phyloP scores from a whole-genome alignment of 768 basidiomycete genomes.

The Pleurotus sapidus region DNA sequence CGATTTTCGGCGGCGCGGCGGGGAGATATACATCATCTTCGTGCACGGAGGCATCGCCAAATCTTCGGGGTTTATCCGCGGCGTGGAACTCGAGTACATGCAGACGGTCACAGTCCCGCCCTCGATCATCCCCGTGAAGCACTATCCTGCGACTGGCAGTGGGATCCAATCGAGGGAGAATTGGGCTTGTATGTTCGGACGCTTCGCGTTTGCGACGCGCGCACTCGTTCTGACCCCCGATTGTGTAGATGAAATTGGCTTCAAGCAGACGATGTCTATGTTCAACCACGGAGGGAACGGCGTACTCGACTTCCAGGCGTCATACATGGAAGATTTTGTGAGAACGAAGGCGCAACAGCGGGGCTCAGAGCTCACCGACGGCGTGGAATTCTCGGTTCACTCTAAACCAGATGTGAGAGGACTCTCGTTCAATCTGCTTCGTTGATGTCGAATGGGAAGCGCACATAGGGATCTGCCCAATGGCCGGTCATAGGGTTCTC shows the following conservation, averaged over 20 bases:
- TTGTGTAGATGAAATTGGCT: neutral
- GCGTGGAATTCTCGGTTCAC: neutral
- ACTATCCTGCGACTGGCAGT: neutral
- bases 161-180: neutral
- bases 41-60: neutral
- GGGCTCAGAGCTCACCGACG: neutral
- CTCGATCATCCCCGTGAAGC: neutral
- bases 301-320: neutral
- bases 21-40: neutral
- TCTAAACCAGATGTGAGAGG: neutral
- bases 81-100: neutral
- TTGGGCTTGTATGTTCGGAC: neutral
- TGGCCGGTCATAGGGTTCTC: neutral
- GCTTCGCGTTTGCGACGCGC: neutral
- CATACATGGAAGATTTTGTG: neutral
- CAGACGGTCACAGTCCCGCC: neutral
- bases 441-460: neutral
- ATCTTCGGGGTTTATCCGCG: neutral
- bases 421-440: neutral
- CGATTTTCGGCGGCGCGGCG: neutral
- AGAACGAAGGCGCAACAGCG: neutral
- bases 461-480: neutral
- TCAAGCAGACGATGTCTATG: neutral
- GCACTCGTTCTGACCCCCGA: neutral
- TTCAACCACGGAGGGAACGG: neutral